Conservation (phyloP, 192 early-diverging fungal genomes). For the Blastocladiella britannica region DNA sequence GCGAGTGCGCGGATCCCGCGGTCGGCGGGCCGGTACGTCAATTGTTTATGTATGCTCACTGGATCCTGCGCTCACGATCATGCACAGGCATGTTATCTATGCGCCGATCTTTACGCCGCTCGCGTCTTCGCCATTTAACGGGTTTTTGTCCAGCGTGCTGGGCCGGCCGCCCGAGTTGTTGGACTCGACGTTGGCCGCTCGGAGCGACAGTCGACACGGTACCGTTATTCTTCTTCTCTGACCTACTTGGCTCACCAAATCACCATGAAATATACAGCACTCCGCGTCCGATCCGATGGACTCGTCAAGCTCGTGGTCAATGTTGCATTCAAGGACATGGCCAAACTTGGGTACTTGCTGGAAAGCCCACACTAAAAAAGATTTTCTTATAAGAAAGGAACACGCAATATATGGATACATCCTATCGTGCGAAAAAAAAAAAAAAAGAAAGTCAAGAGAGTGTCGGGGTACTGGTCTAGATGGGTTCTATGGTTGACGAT, state of each 20-base stretch:
- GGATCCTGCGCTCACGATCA: background rate
- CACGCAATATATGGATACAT: too few relatives aligned
- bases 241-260: background rate
- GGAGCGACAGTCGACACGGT: conserved; percentile 32
- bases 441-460: too few relatives aligned
- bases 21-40: conserved; percentile 12
- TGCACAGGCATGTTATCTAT: conserved; percentile 23
- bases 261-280: conserved; percentile 13
- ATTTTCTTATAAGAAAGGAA: too few relatives aligned
- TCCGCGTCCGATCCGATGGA: conserved; percentile 27
- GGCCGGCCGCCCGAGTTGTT: conserved; percentile 35
- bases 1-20: conserved; percentile 19
- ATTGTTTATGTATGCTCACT: background rate
- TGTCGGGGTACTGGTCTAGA: too few relatives aligned
- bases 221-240: background rate
- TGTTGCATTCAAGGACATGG: conserved; percentile 25
- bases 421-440: too few relatives aligned
- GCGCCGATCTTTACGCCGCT: conserved; percentile 27
- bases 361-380: too few relatives aligned
- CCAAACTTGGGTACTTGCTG: conserved; percentile 17
- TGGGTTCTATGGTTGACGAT: too few relatives aligned
- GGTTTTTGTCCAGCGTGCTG: conserved; percentile 20
- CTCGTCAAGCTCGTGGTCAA: conserved; percentile 27
- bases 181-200: conserved; percentile 26
- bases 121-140: conserved; percentile 28